Conservation (phyloP, 495 filamentous ascomycete genomes). For the Penicillium robsamsonii region DNA sequence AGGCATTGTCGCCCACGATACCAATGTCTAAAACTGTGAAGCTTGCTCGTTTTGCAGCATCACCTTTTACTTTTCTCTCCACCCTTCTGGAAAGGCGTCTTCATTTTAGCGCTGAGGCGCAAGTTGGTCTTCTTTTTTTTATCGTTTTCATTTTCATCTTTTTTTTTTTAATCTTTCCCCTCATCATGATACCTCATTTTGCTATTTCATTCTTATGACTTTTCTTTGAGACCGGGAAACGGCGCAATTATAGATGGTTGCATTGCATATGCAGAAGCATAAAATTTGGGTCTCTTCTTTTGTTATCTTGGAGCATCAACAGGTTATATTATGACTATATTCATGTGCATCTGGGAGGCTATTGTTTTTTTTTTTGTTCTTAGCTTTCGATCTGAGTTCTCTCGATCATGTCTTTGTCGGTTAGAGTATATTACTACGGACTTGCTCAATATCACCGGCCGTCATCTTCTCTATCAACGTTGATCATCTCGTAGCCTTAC, state of each 20-base stretch:
- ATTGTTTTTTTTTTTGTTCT: slow-evolving; percentile 26
- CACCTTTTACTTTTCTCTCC: slow-evolving; percentile 8
- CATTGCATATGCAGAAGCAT: slow-evolving; percentile 26
- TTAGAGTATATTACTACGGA: slow-evolving; percentile 16
- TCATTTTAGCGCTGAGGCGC: slow-evolving; percentile 10
- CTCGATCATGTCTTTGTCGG: slow-evolving; percentile 9
- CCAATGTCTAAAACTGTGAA: slow-evolving; percentile 2
- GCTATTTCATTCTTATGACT: slow-evolving; percentile 15
- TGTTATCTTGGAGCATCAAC: slow-evolving; percentile 32
- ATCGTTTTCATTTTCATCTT: slow-evolving; percentile 11
- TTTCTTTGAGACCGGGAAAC: slow-evolving; percentile 16
- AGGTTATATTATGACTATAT: slow-evolving; percentile 34
- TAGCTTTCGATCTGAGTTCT: slow-evolving; percentile 1
- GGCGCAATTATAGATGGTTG: slow-evolving; percentile 29
- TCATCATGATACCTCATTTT: slow-evolving; percentile 18
- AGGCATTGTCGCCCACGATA: slow-evolving; percentile 8
- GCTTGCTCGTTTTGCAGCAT: not conserved
- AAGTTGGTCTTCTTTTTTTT: slow-evolving; percentile 2
- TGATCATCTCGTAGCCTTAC: not conserved
- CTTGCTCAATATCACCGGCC: slow-evolving; percentile 22
- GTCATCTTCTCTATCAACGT: slow-evolving; percentile 4
- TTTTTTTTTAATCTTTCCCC: slow-evolving; percentile 17
- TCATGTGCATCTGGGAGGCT: slow-evolving; percentile 45
- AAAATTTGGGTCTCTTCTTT: slow-evolving; percentile 17
- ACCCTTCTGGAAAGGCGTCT: slow-evolving; percentile 20